Conservation (phyloP, 2,329 filamentous ascomycete species). For the Stylonectria norvegica region DNA sequence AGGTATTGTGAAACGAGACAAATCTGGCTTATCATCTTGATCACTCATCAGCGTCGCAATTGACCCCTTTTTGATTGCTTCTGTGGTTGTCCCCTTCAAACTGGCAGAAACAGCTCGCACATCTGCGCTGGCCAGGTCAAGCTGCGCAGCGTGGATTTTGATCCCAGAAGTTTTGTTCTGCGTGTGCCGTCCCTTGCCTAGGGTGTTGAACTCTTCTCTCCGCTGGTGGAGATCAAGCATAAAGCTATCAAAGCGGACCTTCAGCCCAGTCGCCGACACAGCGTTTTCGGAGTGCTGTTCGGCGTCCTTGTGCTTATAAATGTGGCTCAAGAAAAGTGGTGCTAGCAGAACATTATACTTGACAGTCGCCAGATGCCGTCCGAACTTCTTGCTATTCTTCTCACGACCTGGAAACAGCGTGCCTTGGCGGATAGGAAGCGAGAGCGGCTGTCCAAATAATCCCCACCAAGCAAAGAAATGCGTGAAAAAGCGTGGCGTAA, state of each 20-base stretch:
- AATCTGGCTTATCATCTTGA: conserved; percentile 60
- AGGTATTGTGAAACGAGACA: conserved; percentile 90
- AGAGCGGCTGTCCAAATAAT: conserved; percentile 91
- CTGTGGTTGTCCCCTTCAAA: conserved; percentile 74
- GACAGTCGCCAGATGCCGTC: conserved; percentile 93
- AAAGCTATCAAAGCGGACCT: conserved; percentile 92
- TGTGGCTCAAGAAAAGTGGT: conserved; percentile 89
- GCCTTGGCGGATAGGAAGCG: conserved; percentile 89
- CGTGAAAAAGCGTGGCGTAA: conserved; percentile 93
- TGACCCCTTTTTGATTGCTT: conserved; percentile 66
- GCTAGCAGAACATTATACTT: conserved; percentile 95
- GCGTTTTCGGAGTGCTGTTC: conserved; percentile 75
- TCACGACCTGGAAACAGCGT: conserved; percentile 86
- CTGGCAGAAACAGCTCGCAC: conserved; percentile 89
- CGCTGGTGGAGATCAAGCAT: conserved; percentile 96
- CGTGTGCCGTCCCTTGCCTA: conserved; percentile 71
- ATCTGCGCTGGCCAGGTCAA: conserved; percentile 89
- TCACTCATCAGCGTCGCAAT: conserved; percentile 50
- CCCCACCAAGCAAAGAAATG: conserved; percentile 99
- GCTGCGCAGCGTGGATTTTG: conserved; percentile 90
- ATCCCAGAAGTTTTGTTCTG: conserved; percentile 84
- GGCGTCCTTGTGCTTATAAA: conserved; percentile 96
- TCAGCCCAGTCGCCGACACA: conserved; percentile 92
- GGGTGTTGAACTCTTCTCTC: conserved; percentile 83
- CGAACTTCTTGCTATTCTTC: conserved; percentile 98